These are phyloP conservation scores for Mycena capillaripes DNA, from an alignment of 768 basidiomycete species.

Conservation along the genomic window DNA sequence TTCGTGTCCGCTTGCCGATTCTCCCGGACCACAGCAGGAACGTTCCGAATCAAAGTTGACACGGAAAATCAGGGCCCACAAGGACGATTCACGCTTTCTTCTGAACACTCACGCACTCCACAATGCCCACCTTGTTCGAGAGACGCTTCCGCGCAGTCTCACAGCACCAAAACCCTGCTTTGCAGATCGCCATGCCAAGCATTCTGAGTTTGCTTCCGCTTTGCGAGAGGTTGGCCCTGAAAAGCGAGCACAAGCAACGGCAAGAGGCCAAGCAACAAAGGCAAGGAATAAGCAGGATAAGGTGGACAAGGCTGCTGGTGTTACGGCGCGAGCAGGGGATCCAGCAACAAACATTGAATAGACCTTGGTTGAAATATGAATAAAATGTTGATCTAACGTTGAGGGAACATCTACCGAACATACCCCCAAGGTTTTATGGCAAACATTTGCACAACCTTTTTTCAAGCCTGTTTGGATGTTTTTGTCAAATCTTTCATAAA, in stretches of 20 bases:
- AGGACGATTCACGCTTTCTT: not conserved
- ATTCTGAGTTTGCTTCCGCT: not conserved
- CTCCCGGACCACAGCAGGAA: not conserved
- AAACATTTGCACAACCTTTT: no score
- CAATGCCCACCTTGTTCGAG: slow-evolving; percentile 8
- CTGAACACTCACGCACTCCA: slow-evolving; percentile 9
- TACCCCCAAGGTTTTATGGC: no score
- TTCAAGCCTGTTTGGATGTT: no score
- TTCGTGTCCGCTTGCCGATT: not conserved
- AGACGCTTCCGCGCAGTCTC: not conserved
- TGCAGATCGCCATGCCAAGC: not conserved
- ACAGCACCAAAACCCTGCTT: no score
- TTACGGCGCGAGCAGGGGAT: no score
- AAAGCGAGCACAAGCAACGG: not conserved
- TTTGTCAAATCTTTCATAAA: no score
- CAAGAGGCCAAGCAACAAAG: not conserved
- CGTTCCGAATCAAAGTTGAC: not conserved
- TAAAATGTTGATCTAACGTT: no score
- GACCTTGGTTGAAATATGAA: no score
- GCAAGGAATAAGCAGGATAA: slow-evolving; percentile 2
- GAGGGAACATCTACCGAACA: no score
- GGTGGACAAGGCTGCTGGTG: no score
- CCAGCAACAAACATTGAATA: no score
- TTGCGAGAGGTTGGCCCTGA: slow-evolving; percentile 1
- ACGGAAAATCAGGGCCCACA: not conserved